Percentiles rank a stretch among this genome's conserved stretches.
Evolutionary conservation across 805 yeast genomes (phyloP).

Genomic region (Hanseniaspora guilliermondii): DNA sequence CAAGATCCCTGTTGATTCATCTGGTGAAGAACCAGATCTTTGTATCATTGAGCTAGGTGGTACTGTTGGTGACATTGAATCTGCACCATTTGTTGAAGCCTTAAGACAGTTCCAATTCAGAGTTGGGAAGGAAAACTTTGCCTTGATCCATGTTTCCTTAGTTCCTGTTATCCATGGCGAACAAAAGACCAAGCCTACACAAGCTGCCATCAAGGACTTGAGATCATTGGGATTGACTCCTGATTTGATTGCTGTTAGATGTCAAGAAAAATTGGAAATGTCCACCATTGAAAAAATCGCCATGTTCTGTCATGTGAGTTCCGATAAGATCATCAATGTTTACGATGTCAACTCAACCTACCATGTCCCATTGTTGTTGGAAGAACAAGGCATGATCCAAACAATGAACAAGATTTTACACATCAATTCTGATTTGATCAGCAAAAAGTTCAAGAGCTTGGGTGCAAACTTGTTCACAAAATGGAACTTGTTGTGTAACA

Average conservation of each 20-base stretch:
- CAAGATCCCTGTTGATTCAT: slow-evolving; percentile 74
- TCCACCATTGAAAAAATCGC: slow-evolving; percentile 92
- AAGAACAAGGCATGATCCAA: slow-evolving; percentile 72
- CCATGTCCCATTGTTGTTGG: slow-evolving; percentile 86
- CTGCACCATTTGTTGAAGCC: slow-evolving; percentile 98
- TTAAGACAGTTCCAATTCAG: slow-evolving; percentile 97
- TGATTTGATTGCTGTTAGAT: slow-evolving; percentile 96
- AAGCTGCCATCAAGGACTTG: slow-evolving; percentile 94
- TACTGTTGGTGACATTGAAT: slow-evolving; percentile 97
- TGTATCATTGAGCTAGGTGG: slow-evolving; percentile 98
- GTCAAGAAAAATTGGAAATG: slow-evolving; percentile 66
- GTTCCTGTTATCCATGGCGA: slow-evolving; percentile 98
- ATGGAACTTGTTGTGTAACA: slow-evolving; percentile 71
- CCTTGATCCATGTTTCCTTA: slow-evolving; percentile 88
- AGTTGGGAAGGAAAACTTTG: slow-evolving; percentile 87
- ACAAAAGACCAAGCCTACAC: slow-evolving; percentile 98
- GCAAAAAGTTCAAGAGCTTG: slow-evolving; percentile 40
- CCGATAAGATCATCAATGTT: slow-evolving; percentile 93
- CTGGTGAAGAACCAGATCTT: slow-evolving; percentile 57
- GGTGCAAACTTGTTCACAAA: slow-evolving; percentile 60
- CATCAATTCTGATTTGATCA: slow-evolving; percentile 35
- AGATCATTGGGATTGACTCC: slow-evolving; percentile 91
- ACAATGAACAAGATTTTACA: slow-evolving; percentile 58
- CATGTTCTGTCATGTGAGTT: slow-evolving; percentile 98
- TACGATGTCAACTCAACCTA: slow-evolving; percentile 95